Conservation (phyloP, 2,329 filamentous ascomycete genomes). For the Gyromitra esculenta region DNA sequence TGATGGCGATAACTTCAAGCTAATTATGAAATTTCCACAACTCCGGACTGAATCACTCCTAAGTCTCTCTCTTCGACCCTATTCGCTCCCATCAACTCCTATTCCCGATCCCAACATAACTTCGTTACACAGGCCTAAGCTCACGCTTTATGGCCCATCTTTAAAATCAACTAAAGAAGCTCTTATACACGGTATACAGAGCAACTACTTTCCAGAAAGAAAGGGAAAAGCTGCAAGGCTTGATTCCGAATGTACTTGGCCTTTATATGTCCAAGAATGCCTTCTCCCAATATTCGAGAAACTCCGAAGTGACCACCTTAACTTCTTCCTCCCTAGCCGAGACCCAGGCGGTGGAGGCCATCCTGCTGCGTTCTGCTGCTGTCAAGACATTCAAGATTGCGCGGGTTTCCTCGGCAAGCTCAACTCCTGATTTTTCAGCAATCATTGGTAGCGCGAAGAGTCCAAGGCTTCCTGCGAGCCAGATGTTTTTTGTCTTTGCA, state of each 20-base stretch:
- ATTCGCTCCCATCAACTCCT: neutral
- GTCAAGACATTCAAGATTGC: slow-evolving; percentile 33
- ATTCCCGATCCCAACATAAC: slow-evolving; percentile 11
- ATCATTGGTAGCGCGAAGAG: slow-evolving; percentile 43
- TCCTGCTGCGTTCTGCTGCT: slow-evolving; percentile 24
- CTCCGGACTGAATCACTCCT: neutral
- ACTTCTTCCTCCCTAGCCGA: slow-evolving; percentile 45
- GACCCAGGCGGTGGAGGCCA: slow-evolving; percentile 43
- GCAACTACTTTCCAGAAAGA: neutral
- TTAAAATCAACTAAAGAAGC: slow-evolving; percentile 1
- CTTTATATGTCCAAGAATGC: slow-evolving; percentile 25
- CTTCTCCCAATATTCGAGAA: slow-evolving; percentile 40
- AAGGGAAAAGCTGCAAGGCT: slow-evolving; percentile 16
- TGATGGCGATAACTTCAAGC: neutral
- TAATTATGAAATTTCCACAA: neutral
- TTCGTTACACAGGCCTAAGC: slow-evolving; percentile 20
- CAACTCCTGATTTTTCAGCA: slow-evolving; percentile 34
- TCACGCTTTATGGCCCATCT: slow-evolving; percentile 1
- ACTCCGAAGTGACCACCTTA: slow-evolving; percentile 38
- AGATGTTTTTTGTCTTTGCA: slow-evolving; percentile 36
- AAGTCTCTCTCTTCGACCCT: neutral
- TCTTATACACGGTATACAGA: slow-evolving; percentile 29
- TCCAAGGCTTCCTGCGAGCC: slow-evolving; percentile 39
- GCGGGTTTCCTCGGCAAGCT: slow-evolving; percentile 40
- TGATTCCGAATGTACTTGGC: slow-evolving; percentile 1